These are phyloP conservation scores for Platanus orientalis DNA, from an alignment of 164 flowering plant species.

Conservation along the genomic window DNA sequence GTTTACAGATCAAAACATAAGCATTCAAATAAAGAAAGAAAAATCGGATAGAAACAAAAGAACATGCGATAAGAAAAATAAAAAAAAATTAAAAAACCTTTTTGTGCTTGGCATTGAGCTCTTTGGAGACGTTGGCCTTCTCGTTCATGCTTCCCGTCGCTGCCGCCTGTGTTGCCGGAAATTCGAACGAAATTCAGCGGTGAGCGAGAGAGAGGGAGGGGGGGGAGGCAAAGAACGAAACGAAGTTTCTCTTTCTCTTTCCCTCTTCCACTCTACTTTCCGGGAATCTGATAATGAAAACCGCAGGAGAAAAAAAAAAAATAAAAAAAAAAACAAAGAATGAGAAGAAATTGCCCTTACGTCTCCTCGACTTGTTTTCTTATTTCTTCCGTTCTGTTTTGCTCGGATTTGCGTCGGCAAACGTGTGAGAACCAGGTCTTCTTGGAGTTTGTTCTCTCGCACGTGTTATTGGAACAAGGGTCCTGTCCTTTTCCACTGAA, in stretches of 20 bases:
- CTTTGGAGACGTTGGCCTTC: slow-evolving; percentile 54
- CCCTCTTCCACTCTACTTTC: not conserved
- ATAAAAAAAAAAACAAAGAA: not conserved
- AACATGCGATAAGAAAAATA: not conserved
- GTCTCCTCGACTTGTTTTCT: no score
- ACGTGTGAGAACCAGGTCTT: no score
- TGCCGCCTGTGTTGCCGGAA: not conserved
- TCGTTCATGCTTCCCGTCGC: slow-evolving; percentile 36
- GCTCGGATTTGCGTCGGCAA: no score
- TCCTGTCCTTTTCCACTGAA: no score
- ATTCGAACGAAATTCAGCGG: not conserved
- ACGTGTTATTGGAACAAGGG: no score
- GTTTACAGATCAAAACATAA: not conserved
- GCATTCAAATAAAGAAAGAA: not conserved
- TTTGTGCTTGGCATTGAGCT: slow-evolving; percentile 48
- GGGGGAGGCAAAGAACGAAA: not conserved
- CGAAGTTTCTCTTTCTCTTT: not conserved
- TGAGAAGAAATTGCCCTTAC: no score
- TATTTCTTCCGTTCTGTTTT: no score
- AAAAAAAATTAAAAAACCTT: slow-evolving; percentile 29
- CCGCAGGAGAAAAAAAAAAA: no score
- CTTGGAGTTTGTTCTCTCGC: no score
- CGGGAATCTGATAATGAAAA: not conserved
- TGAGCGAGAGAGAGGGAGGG: not conserved
- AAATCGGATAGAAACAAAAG: not conserved